Conservation (phyloP, 2,329 filamentous ascomycete species). For the Phyllosticta citriasiana region DNA sequence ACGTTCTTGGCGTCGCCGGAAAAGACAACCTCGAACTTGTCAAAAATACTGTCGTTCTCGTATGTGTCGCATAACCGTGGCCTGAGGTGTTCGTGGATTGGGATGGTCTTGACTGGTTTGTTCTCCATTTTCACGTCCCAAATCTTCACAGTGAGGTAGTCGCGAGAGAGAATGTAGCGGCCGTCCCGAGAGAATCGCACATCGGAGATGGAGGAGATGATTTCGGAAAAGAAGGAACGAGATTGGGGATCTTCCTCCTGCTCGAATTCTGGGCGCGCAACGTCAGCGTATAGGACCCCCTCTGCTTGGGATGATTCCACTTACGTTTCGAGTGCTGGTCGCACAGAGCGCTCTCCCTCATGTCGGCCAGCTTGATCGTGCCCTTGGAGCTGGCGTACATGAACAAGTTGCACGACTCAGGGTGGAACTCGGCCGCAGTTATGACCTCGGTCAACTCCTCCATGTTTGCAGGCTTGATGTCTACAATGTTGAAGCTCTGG, state of each 20-base stretch:
- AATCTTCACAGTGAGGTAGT: constrained; percentile 98
- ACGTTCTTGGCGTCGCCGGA: constrained; percentile 97
- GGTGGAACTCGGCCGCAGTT: constrained; percentile 95
- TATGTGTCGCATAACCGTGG: constrained; percentile 95
- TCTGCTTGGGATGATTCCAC: constrained; percentile 24
- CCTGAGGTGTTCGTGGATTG: constrained; percentile 93
- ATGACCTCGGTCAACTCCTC: constrained; percentile 98
- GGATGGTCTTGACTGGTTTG: constrained; percentile 95
- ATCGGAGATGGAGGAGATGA: constrained; percentile 98
- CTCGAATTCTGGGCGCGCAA: constrained; percentile 68
- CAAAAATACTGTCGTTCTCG: constrained; percentile 98
- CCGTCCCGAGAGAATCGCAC: constrained; percentile 96
- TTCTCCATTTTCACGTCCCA: constrained; percentile 99
- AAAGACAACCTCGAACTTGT: constrained; percentile 99
- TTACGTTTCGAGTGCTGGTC: constrained; percentile 91
- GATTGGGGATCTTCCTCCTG: constrained; percentile 96
- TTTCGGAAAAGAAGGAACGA: constrained; percentile 98
- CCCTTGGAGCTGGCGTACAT: constrained; percentile 99
- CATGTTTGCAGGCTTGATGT: constrained; percentile 99
- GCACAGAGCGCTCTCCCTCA: constrained; percentile 93
- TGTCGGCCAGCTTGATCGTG: constrained; percentile 96
- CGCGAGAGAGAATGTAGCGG: constrained; percentile 90
- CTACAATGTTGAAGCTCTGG: constrained; percentile 99
- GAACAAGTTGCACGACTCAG: constrained; percentile 97
- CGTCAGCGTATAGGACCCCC: constrained; percentile 10